Base-by-base conservation (phyloP, 108 stramenopile species). In the Cyclotella sp. region DNA sequence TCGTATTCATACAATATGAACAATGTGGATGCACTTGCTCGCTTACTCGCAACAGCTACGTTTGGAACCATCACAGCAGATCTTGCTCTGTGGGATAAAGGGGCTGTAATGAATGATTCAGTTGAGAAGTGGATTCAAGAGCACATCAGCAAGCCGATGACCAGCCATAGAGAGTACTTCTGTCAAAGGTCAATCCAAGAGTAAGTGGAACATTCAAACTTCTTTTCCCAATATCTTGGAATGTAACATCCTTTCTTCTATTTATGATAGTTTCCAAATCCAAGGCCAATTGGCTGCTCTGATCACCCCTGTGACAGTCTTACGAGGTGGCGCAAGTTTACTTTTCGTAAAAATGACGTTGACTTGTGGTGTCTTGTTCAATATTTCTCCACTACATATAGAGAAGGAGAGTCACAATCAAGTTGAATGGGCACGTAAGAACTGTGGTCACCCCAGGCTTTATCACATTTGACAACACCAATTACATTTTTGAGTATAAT, bases 361-460 rank as follows among this genome's bases (percentile, higher is more conserved):
- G 79, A 76, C 54, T 42, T 66, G 39, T 65, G 51, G 51, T 68
- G 74, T 59, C 47, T 61, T 19, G 34, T 64, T 60, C 83, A 75
- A 29, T 42, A 7, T 80, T 53, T 60, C 11, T 66, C 26, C 47
- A 59, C 64, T 44, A 52, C 57, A 42, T 68, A 45, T 16, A 61
- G 41, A 47, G 16, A 45, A 12, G 71, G 60, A 29, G 73, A 75
- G 70, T 82, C 29, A 82, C 83, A 5, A 45, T 83, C 41, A 79
- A 70, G 68, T 45, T 83, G 39, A 79, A 83, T 54, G 83, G 83
- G 18, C 73, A 75, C 46, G 62, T 83, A 30, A 74, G 83, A 8
- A 80, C 78, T 58, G 76, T 79, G 0, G 73, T 83, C 12, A 1
- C 14, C 0, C 43, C 60, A 9, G 58, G 46, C 11, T 61, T 59